phyloP scores from a whole-genome alignment of 768 basidiomycete genomes.

The Leccinum aurantiacum region DNA sequence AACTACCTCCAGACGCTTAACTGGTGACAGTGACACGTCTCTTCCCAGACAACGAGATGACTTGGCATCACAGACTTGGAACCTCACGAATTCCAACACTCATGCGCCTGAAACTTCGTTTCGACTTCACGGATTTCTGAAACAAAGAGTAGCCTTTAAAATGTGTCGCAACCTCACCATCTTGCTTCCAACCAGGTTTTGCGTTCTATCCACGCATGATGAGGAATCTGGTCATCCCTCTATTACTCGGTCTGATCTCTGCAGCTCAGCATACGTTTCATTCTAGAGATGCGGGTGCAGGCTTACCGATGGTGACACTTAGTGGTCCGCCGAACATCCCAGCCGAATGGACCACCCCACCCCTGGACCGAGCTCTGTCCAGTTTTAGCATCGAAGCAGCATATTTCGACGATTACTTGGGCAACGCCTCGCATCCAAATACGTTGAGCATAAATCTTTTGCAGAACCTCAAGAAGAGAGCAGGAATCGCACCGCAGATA shows the following conservation, averaged over 20 bases:
- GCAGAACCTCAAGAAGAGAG: slow-evolving; percentile 44
- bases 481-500: slow-evolving; percentile 46
- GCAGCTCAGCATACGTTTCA: slow-evolving; percentile 12
- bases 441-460: slow-evolving; percentile 43
- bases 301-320: slow-evolving; percentile 33
- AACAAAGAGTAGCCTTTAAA: no score
- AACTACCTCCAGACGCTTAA: no score
- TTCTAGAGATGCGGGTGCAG: neutral
- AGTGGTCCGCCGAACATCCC: slow-evolving; percentile 44
- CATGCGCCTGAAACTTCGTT: no score
- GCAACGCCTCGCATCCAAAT: slow-evolving; percentile 46
- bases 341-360: slow-evolving; percentile 40
- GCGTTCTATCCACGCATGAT: slow-evolving; percentile 6
- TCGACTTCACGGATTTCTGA: no score
- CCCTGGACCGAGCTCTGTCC: slow-evolving; percentile 44
- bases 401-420: slow-evolving; percentile 50
- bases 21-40: neutral
- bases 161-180: neutral
- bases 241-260: slow-evolving; percentile 4
- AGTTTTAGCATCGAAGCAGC: slow-evolving; percentile 59
- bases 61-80: neutral
- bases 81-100: no score
- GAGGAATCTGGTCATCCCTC: slow-evolving; percentile 3
- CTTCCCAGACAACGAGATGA: neutral
- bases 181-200: neutral